A percentile compares a stretch with the other conserved stretches of the same genome.
Conservation (phyloP, 306 rosid genomes). For the Corylus heterophylla region DNA sequence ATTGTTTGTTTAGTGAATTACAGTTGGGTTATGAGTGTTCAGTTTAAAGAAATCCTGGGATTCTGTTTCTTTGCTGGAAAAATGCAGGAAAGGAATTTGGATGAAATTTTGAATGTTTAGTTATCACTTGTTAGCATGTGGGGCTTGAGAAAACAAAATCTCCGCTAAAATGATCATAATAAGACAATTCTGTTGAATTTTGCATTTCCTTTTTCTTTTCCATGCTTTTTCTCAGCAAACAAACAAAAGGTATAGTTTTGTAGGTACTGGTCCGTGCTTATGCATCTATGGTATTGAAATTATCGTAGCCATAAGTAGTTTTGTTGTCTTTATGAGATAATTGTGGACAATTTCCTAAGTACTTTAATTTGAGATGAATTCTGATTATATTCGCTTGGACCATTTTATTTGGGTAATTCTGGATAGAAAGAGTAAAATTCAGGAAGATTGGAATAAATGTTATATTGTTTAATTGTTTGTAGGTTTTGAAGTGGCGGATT, state of each 20-base stretch:
- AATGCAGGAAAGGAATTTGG: too few relatives aligned
- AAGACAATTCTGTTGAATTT: not conserved
- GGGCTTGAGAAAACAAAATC: not conserved
- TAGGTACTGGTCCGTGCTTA: not conserved
- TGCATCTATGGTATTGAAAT: not conserved
- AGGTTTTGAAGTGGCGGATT: too few relatives aligned
- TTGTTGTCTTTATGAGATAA: not conserved
- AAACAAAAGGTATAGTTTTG: not conserved
- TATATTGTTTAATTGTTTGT: too few relatives aligned
- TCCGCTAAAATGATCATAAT: not conserved
- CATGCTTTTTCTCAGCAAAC: not conserved
- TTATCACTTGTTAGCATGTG: not conserved
- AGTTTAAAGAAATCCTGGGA: too few relatives aligned
- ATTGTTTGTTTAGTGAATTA: too few relatives aligned
- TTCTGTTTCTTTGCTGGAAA: too few relatives aligned
- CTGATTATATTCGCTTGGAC: not conserved
- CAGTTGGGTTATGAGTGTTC: too few relatives aligned
- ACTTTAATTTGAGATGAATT: too few relatives aligned
- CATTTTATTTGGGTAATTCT: not conserved
- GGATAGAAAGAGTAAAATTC: not conserved
- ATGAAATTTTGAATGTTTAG: too few relatives aligned
- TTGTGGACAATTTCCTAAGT: not conserved
- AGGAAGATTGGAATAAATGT: too few relatives aligned
- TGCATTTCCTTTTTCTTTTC: not conserved
- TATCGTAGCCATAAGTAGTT: not conserved